Evolutionary conservation across 257 asterid genomes (phyloP), one percentile per base, ranked within the genome.

Genomic region (Jaltomata sinuosa): DNA sequence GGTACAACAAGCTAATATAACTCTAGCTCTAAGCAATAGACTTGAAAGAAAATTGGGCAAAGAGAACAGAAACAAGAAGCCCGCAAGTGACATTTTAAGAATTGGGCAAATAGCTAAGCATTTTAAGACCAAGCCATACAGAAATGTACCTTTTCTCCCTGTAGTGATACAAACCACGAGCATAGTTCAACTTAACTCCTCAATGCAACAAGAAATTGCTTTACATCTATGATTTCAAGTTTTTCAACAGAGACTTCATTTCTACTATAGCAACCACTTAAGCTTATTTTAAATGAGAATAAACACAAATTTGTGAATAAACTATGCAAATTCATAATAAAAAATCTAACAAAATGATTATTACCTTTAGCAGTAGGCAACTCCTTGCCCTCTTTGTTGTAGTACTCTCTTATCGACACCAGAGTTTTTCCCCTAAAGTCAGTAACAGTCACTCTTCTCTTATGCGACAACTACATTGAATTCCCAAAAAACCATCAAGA

Each of bases 361-460:
- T 79, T 91, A 97, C 99, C 99, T 92, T 95, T 97, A 81, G 96
- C 82, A 34, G 98, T 40, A 55, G 99, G 99, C 84, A 92, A 94
- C 88, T 95, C 99, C 89, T 93, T 97, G 90, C 95, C 98, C 78
- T 87, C 97, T 87, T 89, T 93, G 62, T 80, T 89, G 92, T 95
- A 97, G 85, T 90, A 95, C 92, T 97, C 98, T 89, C 99, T 91
- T 49, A 97, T 91, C 0, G 99, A 95, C 65, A 97, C 91, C 92
- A 91, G 91, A 84, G 92, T 94, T 91, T 85, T 97, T 53, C 98
- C 99, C 90, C 84, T 94, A 81, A 95, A 97, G 42, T 97, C 97
- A 32, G 99, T 92, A 12, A 97, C 77, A 29, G 98, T 93, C 91
- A 97, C 99, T 88, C 97, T 92, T 88, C 99, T 95, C 91, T 85